Conservation (phyloP, 768 basidiomycete genomes). For the Tricholoma sp. region DNA sequence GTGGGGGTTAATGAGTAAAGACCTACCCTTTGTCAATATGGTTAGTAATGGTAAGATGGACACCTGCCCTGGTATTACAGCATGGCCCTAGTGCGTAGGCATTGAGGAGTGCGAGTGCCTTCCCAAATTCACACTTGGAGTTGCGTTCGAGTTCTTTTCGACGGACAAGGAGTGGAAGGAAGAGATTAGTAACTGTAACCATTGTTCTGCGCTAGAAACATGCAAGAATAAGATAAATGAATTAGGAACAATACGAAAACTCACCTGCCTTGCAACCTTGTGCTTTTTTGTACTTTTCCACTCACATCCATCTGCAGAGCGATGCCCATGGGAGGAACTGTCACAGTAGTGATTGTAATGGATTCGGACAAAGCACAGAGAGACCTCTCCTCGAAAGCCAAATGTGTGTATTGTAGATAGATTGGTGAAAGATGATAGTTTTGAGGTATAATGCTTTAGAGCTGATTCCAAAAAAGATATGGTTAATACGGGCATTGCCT, state of each 20-base stretch:
- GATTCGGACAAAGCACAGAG: conserved; percentile 78
- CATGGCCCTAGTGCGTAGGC: no score
- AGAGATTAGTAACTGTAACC: conserved; percentile 52
- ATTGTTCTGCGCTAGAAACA: conserved; percentile 77
- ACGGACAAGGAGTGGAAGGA: no score
- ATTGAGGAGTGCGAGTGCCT: no score
- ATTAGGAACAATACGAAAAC: conserved; percentile 11
- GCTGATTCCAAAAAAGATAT: conserved; percentile 45
- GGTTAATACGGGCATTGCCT: neutral
- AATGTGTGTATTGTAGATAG: conserved; percentile 73
- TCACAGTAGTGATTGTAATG: conserved; percentile 71
- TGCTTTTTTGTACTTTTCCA: conserved; percentile 54
- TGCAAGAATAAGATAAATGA: no score
- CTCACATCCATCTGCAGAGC: conserved; percentile 64
- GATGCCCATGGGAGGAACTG: conserved; percentile 73
- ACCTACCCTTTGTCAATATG: no score
- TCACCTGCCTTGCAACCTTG: conserved; percentile 75
- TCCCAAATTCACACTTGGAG: no score
- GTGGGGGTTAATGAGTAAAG: neutral
- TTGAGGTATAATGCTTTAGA: conserved; percentile 92
- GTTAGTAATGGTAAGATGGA: conserved; percentile 30
- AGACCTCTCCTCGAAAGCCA: conserved; percentile 96
- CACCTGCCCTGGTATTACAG: conserved; percentile 59
- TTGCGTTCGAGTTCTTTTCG: conserved; percentile 85
- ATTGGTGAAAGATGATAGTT: conserved; percentile 72